Evolutionary conservation across 2,329 filamentous ascomycete genomes (phyloP), one percentile per base, ranked within the genome.

Genomic region (Lojkania enalia): DNA sequence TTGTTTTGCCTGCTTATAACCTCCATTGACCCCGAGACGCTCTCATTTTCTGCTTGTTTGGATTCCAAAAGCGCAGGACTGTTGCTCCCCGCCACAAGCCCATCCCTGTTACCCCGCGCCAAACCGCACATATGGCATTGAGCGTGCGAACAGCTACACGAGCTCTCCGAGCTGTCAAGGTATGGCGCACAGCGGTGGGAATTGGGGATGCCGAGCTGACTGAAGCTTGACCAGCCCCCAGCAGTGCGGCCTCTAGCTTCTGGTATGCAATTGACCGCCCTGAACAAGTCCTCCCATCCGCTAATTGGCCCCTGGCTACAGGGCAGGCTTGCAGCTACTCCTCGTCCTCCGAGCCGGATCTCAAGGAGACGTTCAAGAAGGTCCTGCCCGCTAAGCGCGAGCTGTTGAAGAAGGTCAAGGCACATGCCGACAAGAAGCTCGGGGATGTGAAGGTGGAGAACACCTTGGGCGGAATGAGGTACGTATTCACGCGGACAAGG

Each of bases 381-480:
- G 82, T 84, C 47, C 95, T 99, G 60, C 94, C 94, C 23, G 90
- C 85, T 51, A 97, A 97, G 78, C 85, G 91, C 40, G 92, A 96
- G 71, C 85, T 96, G 15, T 76, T 97, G 62, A 94, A 96, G 75
- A 88, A 91, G 72, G 88, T 97, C 75, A 97, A 96, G 77, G 82
- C 86, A 46, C 84, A 92, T 69, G 81, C 83, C 40, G 82, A 85
- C 63, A 94, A 91, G 72, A 84, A 85, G 48, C 85, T 97, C 61
- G 92, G 92, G 45, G 88, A 96, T 63, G 85, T 97, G 72, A 96
- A 92, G 78, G 83, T 97, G 35, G 88, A 92, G 73, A 96, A 94
- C 74, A 89, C 89, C 16, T 83, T 97, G 59, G 94, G 94, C 61
- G 94, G 94, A 64, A 97, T 97, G 94, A 88, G 91, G 76, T 80